Evolutionary conservation across 805 yeast species (phyloP), one percentile per base, ranked within the genome.

Genomic region (Ogataea paraovalis): DNA sequence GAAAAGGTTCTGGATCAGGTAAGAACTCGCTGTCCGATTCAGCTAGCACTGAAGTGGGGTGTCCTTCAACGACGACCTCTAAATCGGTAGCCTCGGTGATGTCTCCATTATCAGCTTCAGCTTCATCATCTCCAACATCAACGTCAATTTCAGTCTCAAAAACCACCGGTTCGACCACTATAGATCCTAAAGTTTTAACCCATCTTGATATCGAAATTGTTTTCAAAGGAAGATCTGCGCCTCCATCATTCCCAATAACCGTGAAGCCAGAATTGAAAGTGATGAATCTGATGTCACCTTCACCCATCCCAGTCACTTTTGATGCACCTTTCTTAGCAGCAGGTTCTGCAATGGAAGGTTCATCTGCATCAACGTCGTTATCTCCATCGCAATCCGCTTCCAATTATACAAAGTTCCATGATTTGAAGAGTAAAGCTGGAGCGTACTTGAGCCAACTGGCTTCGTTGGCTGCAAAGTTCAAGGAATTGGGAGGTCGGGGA

Each of bases 301-400:
- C 38, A 4, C 49, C 53, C 2, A 71, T 75, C 38, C 79, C 80
- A 16, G 57, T 74, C 16, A 67, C 67, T 44, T 49, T 75, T n/a
- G 66, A 70, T 34, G 21, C 8, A 5, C 18, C 28, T 20, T 39
- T 22, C 27, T 22, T 39, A n/a, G n/a, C 27, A 22, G 18, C 18
- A 10, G 14, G 21, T 13, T 13, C 16, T 21, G 16, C 10, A 25
- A 25, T 10, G 28, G 28, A 7, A 20, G 25, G 14, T 12, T 20
- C 23, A 37, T 19, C 28, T 4, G 9, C 12, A 20, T 25, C 28
- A 25, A 10, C 10, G 9, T 25, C 28, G 28, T 25, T 18, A 20
- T 22, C 20, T 19, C 25, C n/a, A 20, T 14, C 25, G 14, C n/a
- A 13, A 20, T 37, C 39, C n/a, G 20, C 14, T 13, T 37, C 39